Evolutionary conservation across 768 basidiomycete genomes (phyloP).

Genomic region (Lactifluus pinguis): DNA sequence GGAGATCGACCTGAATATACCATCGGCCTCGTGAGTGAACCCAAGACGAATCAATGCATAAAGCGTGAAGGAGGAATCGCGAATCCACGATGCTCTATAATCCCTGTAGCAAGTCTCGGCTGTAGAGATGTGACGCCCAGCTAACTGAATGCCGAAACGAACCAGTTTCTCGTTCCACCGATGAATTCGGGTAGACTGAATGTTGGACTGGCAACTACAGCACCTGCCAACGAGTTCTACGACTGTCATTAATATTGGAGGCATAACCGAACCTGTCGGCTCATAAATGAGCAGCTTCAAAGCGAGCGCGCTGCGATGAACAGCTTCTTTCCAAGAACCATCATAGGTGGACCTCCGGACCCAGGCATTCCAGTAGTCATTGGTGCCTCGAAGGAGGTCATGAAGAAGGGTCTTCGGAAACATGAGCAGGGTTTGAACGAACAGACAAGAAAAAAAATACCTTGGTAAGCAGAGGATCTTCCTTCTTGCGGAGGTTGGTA

Average conservation of each 20-base stretch:
- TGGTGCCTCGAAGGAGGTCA: slow-evolving; percentile 57
- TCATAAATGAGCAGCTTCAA: slow-evolving; percentile 90
- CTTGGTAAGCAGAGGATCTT: slow-evolving; percentile 68
- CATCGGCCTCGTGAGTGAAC: slow-evolving; percentile 86
- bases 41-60: slow-evolving; percentile 92
- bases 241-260: neutral
- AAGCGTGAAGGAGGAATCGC: slow-evolving; percentile 93
- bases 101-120: slow-evolving; percentile 1
- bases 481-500: slow-evolving; percentile 38
- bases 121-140: neutral
- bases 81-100: slow-evolving; percentile 73
- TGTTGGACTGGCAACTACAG: slow-evolving; percentile 90
- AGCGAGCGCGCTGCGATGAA: slow-evolving; percentile 87
- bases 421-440: neutral
- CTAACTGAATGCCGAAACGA: slow-evolving; percentile 15
- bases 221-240: slow-evolving; percentile 40
- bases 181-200: slow-evolving; percentile 91
- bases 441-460: slow-evolving; percentile 25
- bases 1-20: slow-evolving; percentile 31
- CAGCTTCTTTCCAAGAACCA: slow-evolving; percentile 93
- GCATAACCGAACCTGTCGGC: slow-evolving; percentile 52
- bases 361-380: slow-evolving; percentile 83
- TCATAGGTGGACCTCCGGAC: slow-evolving; percentile 81
- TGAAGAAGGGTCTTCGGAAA: slow-evolving; percentile 43
- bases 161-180: slow-evolving; percentile 87